Evolutionary conservation across 352 stramenopile genomes (phyloP), one percentile per base, ranked within the genome.

Genomic region (Pythium graminicola): DNA sequence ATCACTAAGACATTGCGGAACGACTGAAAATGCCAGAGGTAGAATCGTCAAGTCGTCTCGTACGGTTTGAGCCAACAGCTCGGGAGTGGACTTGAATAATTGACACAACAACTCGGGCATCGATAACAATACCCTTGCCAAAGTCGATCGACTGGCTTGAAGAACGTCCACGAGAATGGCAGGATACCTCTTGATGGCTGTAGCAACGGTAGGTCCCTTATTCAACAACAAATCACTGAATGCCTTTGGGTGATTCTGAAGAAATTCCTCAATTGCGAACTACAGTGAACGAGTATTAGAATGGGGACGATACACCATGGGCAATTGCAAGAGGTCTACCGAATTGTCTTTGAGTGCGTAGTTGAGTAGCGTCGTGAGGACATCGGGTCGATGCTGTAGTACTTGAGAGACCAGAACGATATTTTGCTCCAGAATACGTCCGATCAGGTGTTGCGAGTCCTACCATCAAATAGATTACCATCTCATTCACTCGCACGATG

Each of bases 351-450:
- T 76, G 27, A 90, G 65, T 0, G 73, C 81, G 35, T 80, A 71
- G 28, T 66, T 74, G 39, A 91, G 52, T 14, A 91, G 36, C 3
- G 72, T 43, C 6, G 83, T 49, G 2, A 89, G 51, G 11, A 87
- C 56, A 36, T 91, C 80, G 0, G 56, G 51, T 41, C 72, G 65
- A 39, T 80, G 73, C 1, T 63, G 55, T 3, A 91, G 67, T 35
- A 76, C 70, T 33, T 86, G 65, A 0, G 80, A 86, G 31, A 91
- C 64, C 10, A 72, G 35, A 40, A 78, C 70, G n/a, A 85, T 70
- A 41, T 91, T 85, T 48, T 89, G 77, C 62, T 91, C 77, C 14
- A 91, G 56, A 11, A 91, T 71, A 3, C 76, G 71, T 20, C 65
- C 73, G 11, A 91, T 68, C 2, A 91, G 51, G 20, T 71, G 57